Evolutionary conservation across 441 rosid species (phyloP).

Genomic region (Theobroma grandiflorum): DNA sequence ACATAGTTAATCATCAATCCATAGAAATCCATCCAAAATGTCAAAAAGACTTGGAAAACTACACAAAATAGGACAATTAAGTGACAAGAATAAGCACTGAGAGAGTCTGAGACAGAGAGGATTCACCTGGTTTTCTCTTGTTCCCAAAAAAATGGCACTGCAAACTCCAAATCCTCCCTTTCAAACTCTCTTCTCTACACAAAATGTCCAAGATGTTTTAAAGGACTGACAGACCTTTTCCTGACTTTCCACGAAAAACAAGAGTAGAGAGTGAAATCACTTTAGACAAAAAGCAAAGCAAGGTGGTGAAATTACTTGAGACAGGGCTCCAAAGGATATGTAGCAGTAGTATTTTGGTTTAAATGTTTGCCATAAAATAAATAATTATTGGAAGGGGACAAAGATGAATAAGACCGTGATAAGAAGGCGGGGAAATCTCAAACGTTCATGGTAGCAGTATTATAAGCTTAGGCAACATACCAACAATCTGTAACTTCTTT

Average conservation of each 20-base stretch:
- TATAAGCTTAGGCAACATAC: constrained; percentile 15
- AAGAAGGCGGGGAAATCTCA: constrained; percentile 22
- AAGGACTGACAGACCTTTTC: not conserved
- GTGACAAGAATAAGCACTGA: not conserved
- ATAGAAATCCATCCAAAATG: not conserved
- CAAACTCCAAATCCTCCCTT: not conserved
- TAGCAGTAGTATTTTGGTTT: not conserved
- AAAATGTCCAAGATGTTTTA: not conserved
- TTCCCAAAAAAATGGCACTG: not conserved
- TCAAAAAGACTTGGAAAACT: not conserved
- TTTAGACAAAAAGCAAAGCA: not conserved
- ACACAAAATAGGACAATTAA: not conserved
- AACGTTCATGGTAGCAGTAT: constrained; percentile 15
- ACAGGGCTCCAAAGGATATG: not conserved
- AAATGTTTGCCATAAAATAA: not conserved
- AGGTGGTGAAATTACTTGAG: not conserved
- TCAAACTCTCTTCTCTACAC: not conserved
- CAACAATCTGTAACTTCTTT: constrained; percentile 6
- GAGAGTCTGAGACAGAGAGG: not conserved
- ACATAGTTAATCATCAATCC: not conserved
- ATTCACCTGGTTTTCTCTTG: constrained; percentile 14
- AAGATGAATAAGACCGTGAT: constrained; percentile 14
- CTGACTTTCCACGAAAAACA: constrained; percentile 10
- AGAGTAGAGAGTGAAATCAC: not conserved
- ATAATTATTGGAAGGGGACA: constrained; percentile 36